Conservation (phyloP, 1,284 basidiomycete species). For the Fomitiporia mediterranea region DNA sequence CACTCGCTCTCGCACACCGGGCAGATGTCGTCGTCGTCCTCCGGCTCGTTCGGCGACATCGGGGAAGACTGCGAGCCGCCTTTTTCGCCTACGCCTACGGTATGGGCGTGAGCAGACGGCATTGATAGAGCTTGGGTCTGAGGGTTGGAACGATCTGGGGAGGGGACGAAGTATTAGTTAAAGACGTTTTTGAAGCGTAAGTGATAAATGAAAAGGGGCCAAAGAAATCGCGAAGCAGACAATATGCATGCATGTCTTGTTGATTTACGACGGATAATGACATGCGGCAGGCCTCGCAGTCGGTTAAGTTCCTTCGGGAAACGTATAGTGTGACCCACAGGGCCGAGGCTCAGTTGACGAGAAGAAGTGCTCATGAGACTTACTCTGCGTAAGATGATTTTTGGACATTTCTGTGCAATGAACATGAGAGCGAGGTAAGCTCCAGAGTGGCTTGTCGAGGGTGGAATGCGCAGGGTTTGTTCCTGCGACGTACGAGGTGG, state of each 20-base stretch:
- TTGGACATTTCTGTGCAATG: slow-evolving; percentile 43
- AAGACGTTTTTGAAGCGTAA: neutral
- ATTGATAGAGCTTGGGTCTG: slow-evolving; percentile 54
- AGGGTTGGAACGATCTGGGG: slow-evolving; percentile 50
- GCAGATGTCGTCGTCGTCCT: slow-evolving; percentile 74
- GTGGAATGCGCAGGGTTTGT: slow-evolving; percentile 18
- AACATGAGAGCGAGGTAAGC: slow-evolving; percentile 44
- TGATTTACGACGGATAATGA: slow-evolving; percentile 12
- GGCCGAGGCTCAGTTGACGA: slow-evolving; percentile 13
- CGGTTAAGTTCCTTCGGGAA: slow-evolving; percentile 27
- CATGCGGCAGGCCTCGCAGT: slow-evolving; percentile 30
- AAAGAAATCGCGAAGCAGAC: slow-evolving; percentile 4
- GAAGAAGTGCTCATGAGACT: slow-evolving; percentile 25
- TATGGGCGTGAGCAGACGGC: slow-evolving; percentile 65
- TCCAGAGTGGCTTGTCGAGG: slow-evolving; percentile 41
- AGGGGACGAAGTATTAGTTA: neutral
- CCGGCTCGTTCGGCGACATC: slow-evolving; percentile 43
- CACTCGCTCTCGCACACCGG: slow-evolving; percentile 83
- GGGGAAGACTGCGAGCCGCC: slow-evolving; percentile 25
- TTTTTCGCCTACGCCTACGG: slow-evolving; percentile 42
- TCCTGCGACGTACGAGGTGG: slow-evolving; percentile 17
- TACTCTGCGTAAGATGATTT: slow-evolving; percentile 42
- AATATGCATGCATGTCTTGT: slow-evolving; percentile 11
- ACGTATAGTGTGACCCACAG: slow-evolving; percentile 22
- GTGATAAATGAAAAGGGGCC: slow-evolving; percentile 4